Evolutionary conservation across 1,284 basidiomycete species (phyloP).

Genomic region (Trichosporon sp.): DNA sequence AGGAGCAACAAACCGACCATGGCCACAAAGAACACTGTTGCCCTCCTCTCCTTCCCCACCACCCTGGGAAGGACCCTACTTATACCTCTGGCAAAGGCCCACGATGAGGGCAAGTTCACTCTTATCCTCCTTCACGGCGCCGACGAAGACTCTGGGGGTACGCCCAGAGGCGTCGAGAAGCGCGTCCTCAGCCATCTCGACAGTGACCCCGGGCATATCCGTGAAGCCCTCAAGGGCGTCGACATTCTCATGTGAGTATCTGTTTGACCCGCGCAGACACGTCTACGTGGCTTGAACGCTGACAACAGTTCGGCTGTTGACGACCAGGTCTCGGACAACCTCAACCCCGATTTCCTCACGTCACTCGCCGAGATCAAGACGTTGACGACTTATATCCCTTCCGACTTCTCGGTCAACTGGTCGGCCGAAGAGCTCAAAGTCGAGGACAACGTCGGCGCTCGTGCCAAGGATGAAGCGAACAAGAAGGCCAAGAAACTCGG

Average conservation of each 20-base stretch:
- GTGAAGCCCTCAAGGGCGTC: not conserved
- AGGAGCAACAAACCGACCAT: no score
- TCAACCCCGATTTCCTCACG: conserved; percentile 2
- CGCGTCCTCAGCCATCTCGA: conserved; percentile 11
- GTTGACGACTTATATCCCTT: conserved; percentile 12
- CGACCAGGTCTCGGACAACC: not conserved
- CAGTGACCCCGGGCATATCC: not conserved
- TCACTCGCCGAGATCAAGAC: conserved; percentile 3
- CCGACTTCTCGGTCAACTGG: conserved; percentile 16
- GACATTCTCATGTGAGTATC: conserved; percentile 7
- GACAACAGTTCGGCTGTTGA: conserved; percentile 5
- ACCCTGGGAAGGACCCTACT: no score
- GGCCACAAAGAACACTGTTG: no score
- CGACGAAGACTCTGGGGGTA: no score
- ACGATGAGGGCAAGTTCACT: no score
- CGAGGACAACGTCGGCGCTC: not conserved
- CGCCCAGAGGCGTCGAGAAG: no score
- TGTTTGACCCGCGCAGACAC: no score
- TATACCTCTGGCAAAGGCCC: no score
- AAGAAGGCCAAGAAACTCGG: not conserved
- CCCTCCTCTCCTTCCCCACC: no score
- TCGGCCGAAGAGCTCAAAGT: not conserved
- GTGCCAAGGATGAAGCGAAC: not conserved
- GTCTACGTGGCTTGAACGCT: not conserved
- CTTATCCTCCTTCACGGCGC: no score